These are phyloP conservation scores for Lipomyces kockii DNA, from an alignment of 805 yeast genomes.

Conservation along the genomic window DNA sequence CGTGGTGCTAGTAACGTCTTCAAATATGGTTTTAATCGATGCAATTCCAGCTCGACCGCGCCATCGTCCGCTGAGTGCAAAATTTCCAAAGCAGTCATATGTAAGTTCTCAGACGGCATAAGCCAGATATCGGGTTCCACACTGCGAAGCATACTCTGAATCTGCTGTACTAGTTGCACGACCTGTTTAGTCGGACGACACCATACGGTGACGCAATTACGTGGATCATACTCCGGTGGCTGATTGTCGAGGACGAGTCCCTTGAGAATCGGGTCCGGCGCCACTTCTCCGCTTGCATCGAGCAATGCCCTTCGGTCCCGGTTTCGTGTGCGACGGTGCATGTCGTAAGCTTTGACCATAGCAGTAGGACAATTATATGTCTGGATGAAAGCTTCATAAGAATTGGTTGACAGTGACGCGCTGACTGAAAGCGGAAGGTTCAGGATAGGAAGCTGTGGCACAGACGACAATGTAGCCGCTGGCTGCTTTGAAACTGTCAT, in stretches of 20 bases:
- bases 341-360: conserved; percentile 26
- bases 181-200: conserved; percentile 30
- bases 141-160: conserved; percentile 21
- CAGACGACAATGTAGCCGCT: conserved; percentile 1
- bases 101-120: conserved; percentile 38
- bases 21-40: conserved; percentile 17
- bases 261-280: conserved; percentile 29
- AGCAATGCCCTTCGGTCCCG: conserved; percentile 14
- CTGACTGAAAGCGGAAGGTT: background rate
- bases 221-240: conserved; percentile 33
- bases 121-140: conserved; percentile 32
- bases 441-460: background rate
- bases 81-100: conserved; percentile 36
- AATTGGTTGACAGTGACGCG: background rate
- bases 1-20: conserved; percentile 22
- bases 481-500: conserved; percentile 3
- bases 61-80: conserved; percentile 28
- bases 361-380: conserved; percentile 18
- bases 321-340: conserved; percentile 30
- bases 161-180: conserved; percentile 15
- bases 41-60: conserved; percentile 8
- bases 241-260: conserved; percentile 31
- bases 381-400: conserved; percentile 22
- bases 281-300: conserved; percentile 13
- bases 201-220: conserved; percentile 34